phyloP scores from a whole-genome alignment of 495 filamentous ascomycete genomes.

The Tuber melanosporum region DNA sequence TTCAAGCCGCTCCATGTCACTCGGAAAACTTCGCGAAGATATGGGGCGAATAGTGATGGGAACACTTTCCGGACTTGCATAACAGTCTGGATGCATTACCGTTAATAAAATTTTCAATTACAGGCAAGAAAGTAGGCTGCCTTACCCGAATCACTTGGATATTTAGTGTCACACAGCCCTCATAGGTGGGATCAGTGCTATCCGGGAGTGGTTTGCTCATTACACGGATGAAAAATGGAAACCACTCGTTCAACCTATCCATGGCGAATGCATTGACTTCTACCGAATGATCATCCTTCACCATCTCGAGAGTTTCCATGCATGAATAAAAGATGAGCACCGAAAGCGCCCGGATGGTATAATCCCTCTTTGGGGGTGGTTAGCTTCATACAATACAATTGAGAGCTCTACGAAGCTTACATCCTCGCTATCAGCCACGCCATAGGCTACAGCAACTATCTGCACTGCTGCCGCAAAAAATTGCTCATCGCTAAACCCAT shows the following conservation, averaged over 20 bases:
- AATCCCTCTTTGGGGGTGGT: slow-evolving; percentile 49
- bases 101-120: slow-evolving; percentile 15
- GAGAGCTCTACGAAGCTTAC: slow-evolving; percentile 14
- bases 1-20: slow-evolving; percentile 80
- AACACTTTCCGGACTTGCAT: slow-evolving; percentile 85
- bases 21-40: slow-evolving; percentile 71
- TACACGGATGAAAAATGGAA: slow-evolving; percentile 64
- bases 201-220: slow-evolving; percentile 60
- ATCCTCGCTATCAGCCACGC: slow-evolving; percentile 68
- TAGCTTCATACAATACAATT: slow-evolving; percentile 1
- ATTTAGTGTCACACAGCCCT: slow-evolving; percentile 68
- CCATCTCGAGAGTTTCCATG: slow-evolving; percentile 92
- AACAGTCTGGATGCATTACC: slow-evolving; percentile 54
- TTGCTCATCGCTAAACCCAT: slow-evolving; percentile 84
- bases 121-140: slow-evolving; percentile 4
- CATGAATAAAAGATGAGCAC: slow-evolving; percentile 81
- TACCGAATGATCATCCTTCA: slow-evolving; percentile 79
- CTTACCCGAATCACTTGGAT: slow-evolving; percentile 73
- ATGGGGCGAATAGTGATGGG: slow-evolving; percentile 67
- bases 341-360: slow-evolving; percentile 70
- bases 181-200: slow-evolving; percentile 40
- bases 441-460: slow-evolving; percentile 72
- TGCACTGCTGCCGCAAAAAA: slow-evolving; percentile 83
- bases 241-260: slow-evolving; percentile 72
- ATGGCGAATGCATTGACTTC: slow-evolving; percentile 85